Evolutionary conservation across 495 filamentous ascomycete genomes (phyloP), one percentile per base, ranked within the genome.

Genomic region (Aspergillus ellipticus): DNA sequence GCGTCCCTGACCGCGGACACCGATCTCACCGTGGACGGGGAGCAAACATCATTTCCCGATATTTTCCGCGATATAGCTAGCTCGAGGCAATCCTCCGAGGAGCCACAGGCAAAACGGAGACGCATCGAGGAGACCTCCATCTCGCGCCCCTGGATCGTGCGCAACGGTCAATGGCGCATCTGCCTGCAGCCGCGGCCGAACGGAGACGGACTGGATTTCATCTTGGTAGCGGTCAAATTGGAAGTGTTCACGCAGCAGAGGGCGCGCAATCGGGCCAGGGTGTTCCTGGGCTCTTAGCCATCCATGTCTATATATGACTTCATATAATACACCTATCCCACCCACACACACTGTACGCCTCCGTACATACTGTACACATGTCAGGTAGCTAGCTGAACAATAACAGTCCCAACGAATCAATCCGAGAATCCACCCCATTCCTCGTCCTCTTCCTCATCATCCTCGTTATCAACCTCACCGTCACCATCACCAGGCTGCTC

Each of bases 91-190:
- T 15, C 28, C 1, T 48, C 55, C 3, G 41, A 33, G 19, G 64
- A 59, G 3, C 70, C 76, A 56, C 64, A 66, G 28, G 62, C 75
- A 62, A 77, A 86, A 76, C 76, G 79, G 65, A 77, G 78, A 67
- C 67, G 81, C 61, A 20, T 58, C 2, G 67, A 71, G 9, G 55
- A 33, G 11, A 26, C 59, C 8, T 42, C 62, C 51, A 49, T 65
- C 45, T 49, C 17, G 24, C 15, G 39, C 3, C 80, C 83, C 41
- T 96, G 89, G 89, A 74, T 92, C 24, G 78, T 97, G 11, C 82
- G 78, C 45, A 86, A 75, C 16, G 91, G 87, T 1, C 92, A 93
- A 71, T 97, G 91, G 90, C 73, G 90, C 49, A 58, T 96, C 52
- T 75, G 83, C 16, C 84, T 96, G 20, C 85, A 88, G 70, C 59